A percentile compares a stretch with the other conserved stretches of the same genome.
These are phyloP conservation scores for Nectriaceae sp. DNA, from an alignment of 2,329 filamentous ascomycete species.

Conservation along the genomic window DNA sequence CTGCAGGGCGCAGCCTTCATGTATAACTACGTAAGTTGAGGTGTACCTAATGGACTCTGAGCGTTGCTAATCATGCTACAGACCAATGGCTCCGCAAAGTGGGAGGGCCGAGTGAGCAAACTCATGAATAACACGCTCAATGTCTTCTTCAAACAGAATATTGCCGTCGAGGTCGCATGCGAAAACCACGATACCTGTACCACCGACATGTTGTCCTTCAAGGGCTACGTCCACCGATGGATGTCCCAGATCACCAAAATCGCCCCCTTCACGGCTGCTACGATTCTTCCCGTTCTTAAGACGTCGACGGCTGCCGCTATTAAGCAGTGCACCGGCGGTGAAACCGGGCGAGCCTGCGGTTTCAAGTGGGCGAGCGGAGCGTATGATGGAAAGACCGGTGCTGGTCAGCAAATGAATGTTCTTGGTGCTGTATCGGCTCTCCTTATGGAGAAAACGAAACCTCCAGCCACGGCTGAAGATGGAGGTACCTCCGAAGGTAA, in stretches of 20 bases:
- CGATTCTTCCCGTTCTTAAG: slow-evolving; percentile 53
- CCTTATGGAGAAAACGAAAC: slow-evolving; percentile 43
- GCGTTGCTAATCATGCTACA: slow-evolving; percentile 22
- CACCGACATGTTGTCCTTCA: slow-evolving; percentile 65
- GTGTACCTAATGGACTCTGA: not conserved
- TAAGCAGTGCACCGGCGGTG: slow-evolving; percentile 55
- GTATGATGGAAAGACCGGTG: slow-evolving; percentile 57
- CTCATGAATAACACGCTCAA: slow-evolving; percentile 38
- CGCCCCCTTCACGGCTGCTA: slow-evolving; percentile 52
- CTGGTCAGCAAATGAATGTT: slow-evolving; percentile 62
- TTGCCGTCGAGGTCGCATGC: slow-evolving; percentile 64
- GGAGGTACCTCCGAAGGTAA: slow-evolving; percentile 55
- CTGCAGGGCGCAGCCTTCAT: slow-evolving; percentile 62
- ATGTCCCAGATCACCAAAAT: slow-evolving; percentile 55
- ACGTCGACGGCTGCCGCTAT: slow-evolving; percentile 56
- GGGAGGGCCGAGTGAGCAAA: slow-evolving; percentile 51
- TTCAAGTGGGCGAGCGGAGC: slow-evolving; percentile 53
- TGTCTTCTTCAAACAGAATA: slow-evolving; percentile 56
- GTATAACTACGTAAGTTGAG: slow-evolving; percentile 58
- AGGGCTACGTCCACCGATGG: slow-evolving; percentile 61
- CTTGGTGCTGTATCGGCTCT: slow-evolving; percentile 57
- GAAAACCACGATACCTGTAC: slow-evolving; percentile 58
- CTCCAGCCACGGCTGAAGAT: slow-evolving; percentile 46
- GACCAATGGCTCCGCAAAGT: slow-evolving; percentile 51
- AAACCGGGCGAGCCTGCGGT: slow-evolving; percentile 51